phyloP scores from a whole-genome alignment of 2,329 filamentous ascomycete genomes.

The Fusarium sp. region DNA sequence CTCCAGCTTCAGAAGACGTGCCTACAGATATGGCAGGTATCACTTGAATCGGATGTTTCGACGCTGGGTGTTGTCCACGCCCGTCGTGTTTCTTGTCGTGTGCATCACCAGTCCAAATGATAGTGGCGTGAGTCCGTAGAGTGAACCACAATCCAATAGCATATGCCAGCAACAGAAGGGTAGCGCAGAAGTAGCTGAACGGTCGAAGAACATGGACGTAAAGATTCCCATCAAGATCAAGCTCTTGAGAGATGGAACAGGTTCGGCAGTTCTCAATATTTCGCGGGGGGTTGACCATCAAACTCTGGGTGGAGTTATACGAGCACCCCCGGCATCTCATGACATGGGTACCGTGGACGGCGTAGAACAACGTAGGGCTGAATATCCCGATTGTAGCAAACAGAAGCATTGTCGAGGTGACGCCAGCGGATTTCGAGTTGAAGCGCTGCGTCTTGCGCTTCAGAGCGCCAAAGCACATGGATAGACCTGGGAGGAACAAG shows the following conservation, averaged over 20 bases:
- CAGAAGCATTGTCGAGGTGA: neutral
- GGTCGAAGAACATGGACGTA: neutral
- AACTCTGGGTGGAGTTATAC: neutral
- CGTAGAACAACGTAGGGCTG: neutral
- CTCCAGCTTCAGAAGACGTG: neutral
- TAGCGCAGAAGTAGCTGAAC: neutral
- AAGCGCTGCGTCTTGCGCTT: neutral
- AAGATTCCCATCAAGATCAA: neutral
- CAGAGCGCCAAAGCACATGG: neutral
- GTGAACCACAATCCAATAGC: neutral
- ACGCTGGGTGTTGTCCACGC: neutral
- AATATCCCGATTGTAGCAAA: neutral
- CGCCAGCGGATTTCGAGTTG: neutral
- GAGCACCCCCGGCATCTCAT: neutral
- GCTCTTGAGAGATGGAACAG: neutral
- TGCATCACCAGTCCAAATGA: neutral
- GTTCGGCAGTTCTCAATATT: neutral
- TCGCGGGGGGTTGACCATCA: neutral
- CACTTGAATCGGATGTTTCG: neutral
- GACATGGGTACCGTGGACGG: neutral
- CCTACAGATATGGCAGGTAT: neutral
- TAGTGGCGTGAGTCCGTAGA: neutral
- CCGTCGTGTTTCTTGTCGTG: neutral
- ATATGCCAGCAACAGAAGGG: neutral
- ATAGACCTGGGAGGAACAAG: neutral